Base-by-base conservation (phyloP, 768 basidiomycete genomes). In the Lactarius indigo region DNA sequence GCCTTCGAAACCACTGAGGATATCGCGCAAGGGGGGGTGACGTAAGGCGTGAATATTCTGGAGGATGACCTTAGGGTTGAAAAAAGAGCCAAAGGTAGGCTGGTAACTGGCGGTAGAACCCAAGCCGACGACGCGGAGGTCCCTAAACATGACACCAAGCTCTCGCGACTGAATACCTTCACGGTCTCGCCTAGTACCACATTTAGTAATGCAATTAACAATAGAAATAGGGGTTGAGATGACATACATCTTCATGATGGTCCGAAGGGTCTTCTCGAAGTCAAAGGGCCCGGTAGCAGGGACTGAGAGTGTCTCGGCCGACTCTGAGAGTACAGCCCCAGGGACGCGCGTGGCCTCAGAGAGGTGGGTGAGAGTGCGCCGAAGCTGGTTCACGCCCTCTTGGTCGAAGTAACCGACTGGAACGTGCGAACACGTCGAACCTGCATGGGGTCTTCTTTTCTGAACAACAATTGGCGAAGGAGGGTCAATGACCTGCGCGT, bases 1-100 rank as follows among this genome's bases (percentile, higher is more conserved):
- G 47, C 87, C 87, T 44, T 83, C 81, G 72, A 86, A 87, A 4
- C 81, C 82, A 31, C 71, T 69, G 1, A 88, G 73, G 39, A 89
- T 83, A 57, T 78, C 83, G 26, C 86, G 82, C 1, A 88, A 74
- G 12, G 85, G 84, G 1, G 91, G 89, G 59, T 90, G 86, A 35
- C 85, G 80, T 6, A 79, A 58, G 1, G 77, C 77, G 37, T 80
- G 80, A 1, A 91, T 70, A 5, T 73, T 75, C 35, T 78, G 75
- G 3, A 83, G 4, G 12, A 85, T 72, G 41, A 82, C 74, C 26
- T 78, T 56, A 0, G 85, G 85, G 73, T 90, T 85, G 56, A 91
- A 78, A 3, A 82, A 72, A 30, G 87, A 87, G n/a, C 84, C 85
- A 5, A 94, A 73, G 0, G 87, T 91, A 0, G 80, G 71, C 68